A percentile compares a stretch with the other conserved stretches of the same genome.
phyloP scores from a whole-genome alignment of 805 yeast species.

The Lachancea cidri region DNA sequence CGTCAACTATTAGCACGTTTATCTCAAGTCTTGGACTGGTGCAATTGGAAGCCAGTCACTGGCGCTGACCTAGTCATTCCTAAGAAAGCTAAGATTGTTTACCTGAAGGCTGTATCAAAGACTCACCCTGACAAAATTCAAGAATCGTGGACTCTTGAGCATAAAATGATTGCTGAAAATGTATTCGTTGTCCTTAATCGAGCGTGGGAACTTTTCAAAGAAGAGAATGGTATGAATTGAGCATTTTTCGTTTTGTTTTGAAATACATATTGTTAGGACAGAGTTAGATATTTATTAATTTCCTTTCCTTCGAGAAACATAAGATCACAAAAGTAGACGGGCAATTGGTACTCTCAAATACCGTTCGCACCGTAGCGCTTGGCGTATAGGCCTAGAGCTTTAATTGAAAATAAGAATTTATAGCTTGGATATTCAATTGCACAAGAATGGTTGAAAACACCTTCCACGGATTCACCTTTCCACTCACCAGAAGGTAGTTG shows the following conservation, averaged over 20 bases:
- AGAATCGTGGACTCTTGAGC: slow-evolving; percentile 52
- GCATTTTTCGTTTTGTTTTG: too few relatives aligned
- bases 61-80: slow-evolving; percentile 78
- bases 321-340: too few relatives aligned
- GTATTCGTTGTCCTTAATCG: slow-evolving; percentile 78
- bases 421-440: slow-evolving; percentile 96
- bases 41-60: slow-evolving; percentile 61
- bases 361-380: slow-evolving; percentile 14
- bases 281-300: too few relatives aligned
- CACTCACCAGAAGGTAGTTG: slow-evolving; percentile 81
- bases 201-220: slow-evolving; percentile 85
- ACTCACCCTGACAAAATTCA: slow-evolving; percentile 84
- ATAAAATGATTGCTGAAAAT: slow-evolving; percentile 77
- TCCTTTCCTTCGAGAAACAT: too few relatives aligned
- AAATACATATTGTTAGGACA: too few relatives aligned
- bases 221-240: slow-evolving; percentile 44
- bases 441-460: slow-evolving; percentile 91
- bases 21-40: slow-evolving; percentile 63
- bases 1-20: slow-evolving; percentile 71
- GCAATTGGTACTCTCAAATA: too few relatives aligned
- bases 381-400: slow-evolving; percentile 77
- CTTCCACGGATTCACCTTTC: slow-evolving; percentile 80
- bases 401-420: slow-evolving; percentile 81
- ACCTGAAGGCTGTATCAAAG: slow-evolving; percentile 84
- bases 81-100: slow-evolving; percentile 78